Percentiles rank a stretch among this genome's conserved stretches.
Evolutionary conservation across 2,329 filamentous ascomycete species (phyloP).

Genomic region (Allantophomopsis lycopodina): DNA sequence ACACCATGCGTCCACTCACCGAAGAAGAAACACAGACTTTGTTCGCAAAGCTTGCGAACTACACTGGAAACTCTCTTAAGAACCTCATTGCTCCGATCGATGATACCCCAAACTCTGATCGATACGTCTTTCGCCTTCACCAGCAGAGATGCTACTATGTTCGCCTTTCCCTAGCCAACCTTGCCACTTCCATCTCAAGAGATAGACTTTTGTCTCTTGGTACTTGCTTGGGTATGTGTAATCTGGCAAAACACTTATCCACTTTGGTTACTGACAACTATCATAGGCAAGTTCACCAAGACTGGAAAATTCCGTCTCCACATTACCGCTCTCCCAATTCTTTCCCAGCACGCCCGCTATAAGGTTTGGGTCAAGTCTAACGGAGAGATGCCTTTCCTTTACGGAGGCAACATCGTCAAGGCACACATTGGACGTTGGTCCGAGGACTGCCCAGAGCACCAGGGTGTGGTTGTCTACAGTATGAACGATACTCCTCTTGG

Average conservation of each 20-base stretch:
- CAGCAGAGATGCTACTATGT: slow-evolving; percentile 85
- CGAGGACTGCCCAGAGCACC: slow-evolving; percentile 87
- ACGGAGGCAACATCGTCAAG: slow-evolving; percentile 81
- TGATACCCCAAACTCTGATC: slow-evolving; percentile 53
- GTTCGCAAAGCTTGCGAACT: slow-evolving; percentile 87
- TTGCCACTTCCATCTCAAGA: slow-evolving; percentile 74
- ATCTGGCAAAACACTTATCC: too few species aligned
- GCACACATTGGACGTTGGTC: slow-evolving; percentile 67
- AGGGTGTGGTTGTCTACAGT: slow-evolving; percentile 76
- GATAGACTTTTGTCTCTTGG: slow-evolving; percentile 78
- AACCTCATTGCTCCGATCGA: slow-evolving; percentile 66
- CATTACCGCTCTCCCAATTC: slow-evolving; percentile 74
- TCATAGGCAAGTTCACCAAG: slow-evolving; percentile 81
- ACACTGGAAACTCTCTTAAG: slow-evolving; percentile 77
- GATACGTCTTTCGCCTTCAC: slow-evolving; percentile 77
- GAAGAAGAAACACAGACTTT: slow-evolving; percentile 69
- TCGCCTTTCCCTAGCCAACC: slow-evolving; percentile 75
- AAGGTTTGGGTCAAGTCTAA: slow-evolving; percentile 97
- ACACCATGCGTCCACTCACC: slow-evolving; percentile 64
- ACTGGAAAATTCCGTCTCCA: slow-evolving; percentile 90
- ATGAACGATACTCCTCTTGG: slow-evolving; percentile 93
- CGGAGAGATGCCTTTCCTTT: slow-evolving; percentile 94
- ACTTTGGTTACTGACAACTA: background rate
- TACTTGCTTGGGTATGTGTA: slow-evolving; percentile 53
- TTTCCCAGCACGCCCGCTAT: slow-evolving; percentile 83